Conservation (phyloP, 2,329 filamentous ascomycete genomes). For the Diaporthe sp. region DNA sequence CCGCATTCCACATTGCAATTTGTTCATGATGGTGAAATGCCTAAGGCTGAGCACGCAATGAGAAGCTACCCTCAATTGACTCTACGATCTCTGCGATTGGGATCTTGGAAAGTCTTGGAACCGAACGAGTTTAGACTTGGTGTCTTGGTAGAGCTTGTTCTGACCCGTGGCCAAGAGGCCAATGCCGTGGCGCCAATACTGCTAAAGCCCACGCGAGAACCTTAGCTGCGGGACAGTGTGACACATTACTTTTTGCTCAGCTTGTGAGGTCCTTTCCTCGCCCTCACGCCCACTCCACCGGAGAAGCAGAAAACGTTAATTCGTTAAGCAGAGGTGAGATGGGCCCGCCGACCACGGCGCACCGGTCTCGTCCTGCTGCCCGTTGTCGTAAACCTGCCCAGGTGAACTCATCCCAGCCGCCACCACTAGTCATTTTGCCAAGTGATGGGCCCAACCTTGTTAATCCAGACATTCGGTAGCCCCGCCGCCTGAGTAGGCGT, state of each 20-base stretch:
- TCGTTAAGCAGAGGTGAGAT: not conserved
- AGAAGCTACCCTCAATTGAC: slow-evolving; percentile 23
- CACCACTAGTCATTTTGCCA: slow-evolving; percentile 9
- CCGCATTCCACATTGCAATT: slow-evolving; percentile 12
- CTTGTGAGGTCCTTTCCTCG: not conserved
- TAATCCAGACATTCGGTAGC: not conserved
- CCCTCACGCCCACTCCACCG: not conserved
- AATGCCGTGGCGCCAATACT: slow-evolving; percentile 26
- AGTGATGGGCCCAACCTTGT: slow-evolving; percentile 3
- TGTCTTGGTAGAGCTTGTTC: slow-evolving; percentile 27
- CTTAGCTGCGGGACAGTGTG: slow-evolving; percentile 23
- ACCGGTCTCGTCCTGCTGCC: slow-evolving; percentile 16
- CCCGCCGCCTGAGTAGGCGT: not conserved
- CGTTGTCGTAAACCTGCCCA: not conserved
- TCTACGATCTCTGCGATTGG: slow-evolving; percentile 22
- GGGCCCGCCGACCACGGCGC: slow-evolving; percentile 8
- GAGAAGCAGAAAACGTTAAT: not conserved
- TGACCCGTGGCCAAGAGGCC: slow-evolving; percentile 20
- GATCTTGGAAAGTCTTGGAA: slow-evolving; percentile 33
- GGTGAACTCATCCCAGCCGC: not conserved
- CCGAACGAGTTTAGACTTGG: slow-evolving; percentile 21
- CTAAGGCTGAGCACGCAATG: slow-evolving; percentile 32
- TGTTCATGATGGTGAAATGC: slow-evolving; percentile 32
- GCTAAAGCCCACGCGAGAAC: slow-evolving; percentile 27
- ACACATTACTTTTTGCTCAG: slow-evolving; percentile 28